These are phyloP conservation scores for Thelonectria discophora DNA, from an alignment of 2,329 filamentous ascomycete species.

Conservation along the genomic window DNA sequence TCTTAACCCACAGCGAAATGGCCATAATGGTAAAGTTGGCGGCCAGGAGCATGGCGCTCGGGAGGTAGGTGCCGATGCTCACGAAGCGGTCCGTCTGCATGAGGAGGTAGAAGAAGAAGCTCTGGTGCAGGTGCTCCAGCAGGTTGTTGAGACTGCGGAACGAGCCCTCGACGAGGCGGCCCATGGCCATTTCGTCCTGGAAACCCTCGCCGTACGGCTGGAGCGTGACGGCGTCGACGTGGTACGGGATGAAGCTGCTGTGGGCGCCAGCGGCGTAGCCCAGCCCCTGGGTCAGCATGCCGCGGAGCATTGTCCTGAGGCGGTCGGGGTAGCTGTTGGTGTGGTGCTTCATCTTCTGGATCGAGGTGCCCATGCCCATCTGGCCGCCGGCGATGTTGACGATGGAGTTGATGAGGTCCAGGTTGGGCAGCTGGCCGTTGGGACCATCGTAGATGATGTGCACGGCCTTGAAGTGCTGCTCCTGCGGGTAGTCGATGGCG, in stretches of 20 bases:
- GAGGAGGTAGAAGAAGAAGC: constrained; percentile 98
- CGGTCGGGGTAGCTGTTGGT: constrained; percentile 81
- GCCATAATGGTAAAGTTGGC: constrained; percentile 96
- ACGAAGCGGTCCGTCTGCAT: constrained; percentile 94
- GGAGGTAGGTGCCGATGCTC: constrained; percentile 96
- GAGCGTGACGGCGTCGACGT: constrained; percentile 94
- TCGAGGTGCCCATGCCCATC: constrained; percentile 84
- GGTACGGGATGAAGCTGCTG: constrained; percentile 96
- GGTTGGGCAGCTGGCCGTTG: constrained; percentile 93
- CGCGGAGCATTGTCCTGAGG: constrained; percentile 86
- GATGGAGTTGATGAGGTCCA: constrained; percentile 95
- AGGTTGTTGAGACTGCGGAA: constrained; percentile 96
- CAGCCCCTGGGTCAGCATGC: constrained; percentile 91
- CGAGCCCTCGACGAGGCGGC: constrained; percentile 86
- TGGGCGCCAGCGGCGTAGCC: constrained; percentile 91
- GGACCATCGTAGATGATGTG: constrained; percentile 95
- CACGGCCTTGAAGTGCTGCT: constrained; percentile 83
- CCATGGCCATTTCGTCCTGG: constrained; percentile 98
- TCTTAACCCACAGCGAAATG: constrained; percentile 92
- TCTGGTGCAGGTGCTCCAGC: constrained; percentile 95
- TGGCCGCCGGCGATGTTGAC: constrained; percentile 88
- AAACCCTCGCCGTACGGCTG: constrained; percentile 90
- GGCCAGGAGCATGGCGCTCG: constrained; percentile 96
- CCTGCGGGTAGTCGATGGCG: constrained; percentile 91
- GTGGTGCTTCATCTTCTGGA: constrained; percentile 91